Evolutionary conservation across 805 yeast species (phyloP).

Genomic region (Ogataea populi-albae): DNA sequence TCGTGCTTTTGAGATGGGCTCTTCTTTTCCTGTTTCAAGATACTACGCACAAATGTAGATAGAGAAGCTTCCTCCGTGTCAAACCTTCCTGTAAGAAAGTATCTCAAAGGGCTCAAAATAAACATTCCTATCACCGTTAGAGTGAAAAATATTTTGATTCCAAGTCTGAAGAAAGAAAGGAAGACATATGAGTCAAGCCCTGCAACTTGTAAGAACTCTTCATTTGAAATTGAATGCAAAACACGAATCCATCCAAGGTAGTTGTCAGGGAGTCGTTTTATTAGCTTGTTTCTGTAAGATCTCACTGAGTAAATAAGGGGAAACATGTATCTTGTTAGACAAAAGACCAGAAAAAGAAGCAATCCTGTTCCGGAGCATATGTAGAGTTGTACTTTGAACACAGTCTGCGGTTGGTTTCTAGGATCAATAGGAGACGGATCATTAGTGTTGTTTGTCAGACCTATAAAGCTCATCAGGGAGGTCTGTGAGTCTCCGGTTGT

Average conservation of each 20-base stretch:
- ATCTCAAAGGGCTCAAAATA: slow-evolving; percentile 52
- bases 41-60: slow-evolving; percentile 7
- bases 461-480: not conserved
- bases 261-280: slow-evolving; percentile 44
- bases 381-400: slow-evolving; percentile 52
- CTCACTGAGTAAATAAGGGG: slow-evolving; percentile 58
- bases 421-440: slow-evolving; percentile 43
- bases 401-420: slow-evolving; percentile 45
- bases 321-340: slow-evolving; percentile 49
- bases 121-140: slow-evolving; percentile 46
- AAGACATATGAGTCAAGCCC: slow-evolving; percentile 60
- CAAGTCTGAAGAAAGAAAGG: slow-evolving; percentile 56
- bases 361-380: slow-evolving; percentile 48
- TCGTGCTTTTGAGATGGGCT: slow-evolving; percentile 21
- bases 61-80: slow-evolving; percentile 31
- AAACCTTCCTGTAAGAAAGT: slow-evolving; percentile 47
- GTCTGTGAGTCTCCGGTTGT: too few species aligned
- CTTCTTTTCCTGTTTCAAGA: slow-evolving; percentile 7
- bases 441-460: slow-evolving; percentile 17
- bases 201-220: slow-evolving; percentile 52
- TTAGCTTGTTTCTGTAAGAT: slow-evolving; percentile 44
- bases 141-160: slow-evolving; percentile 43
- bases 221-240: slow-evolving; percentile 44
- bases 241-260: slow-evolving; percentile 54
- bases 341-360: slow-evolving; percentile 45